Evolutionary conservation across 495 filamentous ascomycete species (phyloP).

Genomic region (Xylaria sp.): DNA sequence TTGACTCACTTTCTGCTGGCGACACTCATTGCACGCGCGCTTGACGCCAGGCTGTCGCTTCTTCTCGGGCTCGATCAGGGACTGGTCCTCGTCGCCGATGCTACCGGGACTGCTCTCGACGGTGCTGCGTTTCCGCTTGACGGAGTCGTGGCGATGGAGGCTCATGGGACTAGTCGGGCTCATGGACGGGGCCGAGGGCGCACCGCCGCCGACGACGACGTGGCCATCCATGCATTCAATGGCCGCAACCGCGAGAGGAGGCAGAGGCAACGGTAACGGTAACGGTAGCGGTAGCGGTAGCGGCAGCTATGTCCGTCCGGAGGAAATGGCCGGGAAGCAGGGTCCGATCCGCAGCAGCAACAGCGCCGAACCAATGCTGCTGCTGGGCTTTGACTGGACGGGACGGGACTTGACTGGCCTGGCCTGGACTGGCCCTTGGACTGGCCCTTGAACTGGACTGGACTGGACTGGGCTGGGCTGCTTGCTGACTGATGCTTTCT

Average conservation of each 20-base stretch:
- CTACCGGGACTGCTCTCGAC: constrained; percentile 76
- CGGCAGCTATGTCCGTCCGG: constrained; percentile 32
- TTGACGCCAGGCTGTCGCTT: constrained; percentile 78
- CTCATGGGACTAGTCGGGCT: constrained; percentile 51
- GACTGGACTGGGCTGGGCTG: constrained; percentile 19
- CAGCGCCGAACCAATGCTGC: constrained; percentile 26
- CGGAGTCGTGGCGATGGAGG: constrained; percentile 52
- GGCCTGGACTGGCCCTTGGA: too few species aligned
- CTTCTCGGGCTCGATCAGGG: constrained; percentile 63
- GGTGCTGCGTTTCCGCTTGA: constrained; percentile 57
- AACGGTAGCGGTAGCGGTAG: too few species aligned
- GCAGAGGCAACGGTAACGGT: too few species aligned
- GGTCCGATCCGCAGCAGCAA: constrained; percentile 34
- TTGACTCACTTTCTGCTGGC: constrained; percentile 84
- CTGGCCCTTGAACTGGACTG: too few species aligned
- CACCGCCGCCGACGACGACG: constrained; percentile 43
- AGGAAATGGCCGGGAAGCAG: constrained; percentile 33
- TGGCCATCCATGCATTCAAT: constrained; percentile 51
- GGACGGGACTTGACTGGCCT: too few species aligned
- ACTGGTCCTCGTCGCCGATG: constrained; percentile 66
- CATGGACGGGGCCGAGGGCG: constrained; percentile 46
- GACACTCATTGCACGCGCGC: constrained; percentile 92
- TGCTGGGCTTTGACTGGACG: too few species aligned
- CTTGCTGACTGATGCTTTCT: constrained; percentile 31
- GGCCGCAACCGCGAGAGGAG: too few species aligned